Percentiles rank a stretch among this genome's conserved stretches.
These are phyloP conservation scores for Scopulariopsis brevicaulis DNA, from an alignment of 2,329 filamentous ascomycete genomes.

Conservation along the genomic window DNA sequence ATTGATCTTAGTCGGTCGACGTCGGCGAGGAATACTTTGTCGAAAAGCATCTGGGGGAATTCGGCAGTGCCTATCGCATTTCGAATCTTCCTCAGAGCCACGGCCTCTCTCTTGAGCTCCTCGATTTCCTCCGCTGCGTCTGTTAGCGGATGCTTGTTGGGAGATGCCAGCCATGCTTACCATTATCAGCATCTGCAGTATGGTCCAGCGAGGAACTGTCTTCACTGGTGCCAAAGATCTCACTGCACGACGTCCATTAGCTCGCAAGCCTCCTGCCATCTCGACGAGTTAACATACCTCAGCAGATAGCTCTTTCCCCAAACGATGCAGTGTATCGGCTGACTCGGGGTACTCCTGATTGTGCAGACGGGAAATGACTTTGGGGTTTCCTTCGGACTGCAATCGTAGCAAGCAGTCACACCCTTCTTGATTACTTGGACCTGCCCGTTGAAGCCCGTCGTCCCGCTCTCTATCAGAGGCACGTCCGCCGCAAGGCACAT, in stretches of 20 bases:
- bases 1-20: constrained; percentile 73
- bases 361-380: constrained; percentile 96
- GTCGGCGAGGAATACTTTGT: constrained; percentile 86
- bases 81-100: constrained; percentile 73
- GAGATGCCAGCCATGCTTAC: constrained; percentile 20
- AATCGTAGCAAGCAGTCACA: constrained; percentile 92
- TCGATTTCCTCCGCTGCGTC: constrained; percentile 61
- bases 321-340: constrained; percentile 96
- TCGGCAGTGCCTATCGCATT: constrained; percentile 66
- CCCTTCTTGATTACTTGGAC: constrained; percentile 94
- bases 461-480: constrained; percentile 90
- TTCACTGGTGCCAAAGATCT: constrained; percentile 87
- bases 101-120: constrained; percentile 74
- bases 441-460: constrained; percentile 94
- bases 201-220: constrained; percentile 75
- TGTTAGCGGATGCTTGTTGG: neutral
- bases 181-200: constrained; percentile 71
- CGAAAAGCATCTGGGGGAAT: constrained; percentile 72
- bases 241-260: constrained; percentile 21
- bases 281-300: constrained; percentile 35
- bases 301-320: constrained; percentile 97
- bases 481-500: constrained; percentile 93
- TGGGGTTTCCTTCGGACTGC: constrained; percentile 76
- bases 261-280: neutral
- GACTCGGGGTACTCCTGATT: constrained; percentile 89